Conservation (phyloP, 768 basidiomycete species). For the Lactarius hatsudake region DNA sequence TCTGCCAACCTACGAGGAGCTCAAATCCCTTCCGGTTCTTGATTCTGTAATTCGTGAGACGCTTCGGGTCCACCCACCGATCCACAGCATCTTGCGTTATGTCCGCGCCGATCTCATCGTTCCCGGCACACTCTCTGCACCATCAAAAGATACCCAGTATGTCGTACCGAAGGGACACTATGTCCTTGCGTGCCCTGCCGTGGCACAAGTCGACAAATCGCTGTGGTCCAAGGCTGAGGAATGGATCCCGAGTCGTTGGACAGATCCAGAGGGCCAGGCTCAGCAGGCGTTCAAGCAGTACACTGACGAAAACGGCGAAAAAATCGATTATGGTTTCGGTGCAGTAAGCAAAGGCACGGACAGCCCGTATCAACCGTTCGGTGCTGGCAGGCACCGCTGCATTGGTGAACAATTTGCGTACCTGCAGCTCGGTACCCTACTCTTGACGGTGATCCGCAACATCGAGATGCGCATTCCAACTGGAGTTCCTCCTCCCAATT, state of each 20-base stretch:
- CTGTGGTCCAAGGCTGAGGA: conserved; percentile 71
- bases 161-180: conserved; percentile 88
- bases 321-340: conserved; percentile 96
- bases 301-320: conserved; percentile 73
- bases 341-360: conserved; percentile 95
- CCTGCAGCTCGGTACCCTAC: conserved; percentile 83
- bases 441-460: conserved; percentile 73
- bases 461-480: conserved; percentile 70
- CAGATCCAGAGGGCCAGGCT: conserved; percentile 78
- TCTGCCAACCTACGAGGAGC: conserved; percentile 80
- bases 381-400: conserved; percentile 93
- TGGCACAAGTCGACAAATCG: conserved; percentile 81
- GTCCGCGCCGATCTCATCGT: conserved; percentile 84
- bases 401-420: conserved; percentile 98
- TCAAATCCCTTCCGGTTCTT: conserved; percentile 78
- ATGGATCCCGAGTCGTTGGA: conserved; percentile 87
- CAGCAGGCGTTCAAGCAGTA: conserved; percentile 76
- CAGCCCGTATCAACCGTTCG: conserved; percentile 95
- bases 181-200: conserved; percentile 83
- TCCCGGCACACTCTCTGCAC: conserved; percentile 75
- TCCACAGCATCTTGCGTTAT: conserved; percentile 93
- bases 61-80: conserved; percentile 89
- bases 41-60: conserved; percentile 93
- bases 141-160: conserved; percentile 69
- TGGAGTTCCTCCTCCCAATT: conserved; percentile 79